Percentiles rank a stretch among this genome's conserved stretches.
These are phyloP conservation scores for Aspergillus eucalypticola DNA, from an alignment of 2,329 filamentous ascomycete genomes.

Conservation along the genomic window DNA sequence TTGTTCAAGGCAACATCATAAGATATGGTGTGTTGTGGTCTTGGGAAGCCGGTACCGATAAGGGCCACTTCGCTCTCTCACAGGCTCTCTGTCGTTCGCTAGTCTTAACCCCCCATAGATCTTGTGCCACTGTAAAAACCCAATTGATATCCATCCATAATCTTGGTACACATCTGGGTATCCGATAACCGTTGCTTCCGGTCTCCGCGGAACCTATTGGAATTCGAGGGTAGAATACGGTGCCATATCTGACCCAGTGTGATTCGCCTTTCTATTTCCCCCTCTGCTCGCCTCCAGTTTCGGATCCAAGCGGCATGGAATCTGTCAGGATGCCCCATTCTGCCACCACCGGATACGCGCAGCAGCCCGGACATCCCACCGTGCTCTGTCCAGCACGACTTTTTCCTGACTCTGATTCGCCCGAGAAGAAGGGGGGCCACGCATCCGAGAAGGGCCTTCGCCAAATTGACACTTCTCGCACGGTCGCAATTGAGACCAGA, in stretches of 20 bases:
- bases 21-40: neutral
- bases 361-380: slow-evolving; percentile 8
- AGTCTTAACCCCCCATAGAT: neutral
- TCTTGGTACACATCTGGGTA: neutral
- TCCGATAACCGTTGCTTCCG: slow-evolving; percentile 5
- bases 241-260: neutral
- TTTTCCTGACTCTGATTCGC: slow-evolving; percentile 14
- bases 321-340: neutral
- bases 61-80: neutral
- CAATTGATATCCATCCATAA: neutral
- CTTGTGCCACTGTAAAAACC: neutral
- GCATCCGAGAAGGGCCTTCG: slow-evolving; percentile 2
- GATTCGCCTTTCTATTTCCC: neutral
- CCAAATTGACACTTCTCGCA: slow-evolving; percentile 6
- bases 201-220: slow-evolving; percentile 4
- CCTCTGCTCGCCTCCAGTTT: neutral
- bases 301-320: slow-evolving; percentile 1
- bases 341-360: neutral
- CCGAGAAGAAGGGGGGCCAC: slow-evolving; percentile 7
- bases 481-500: slow-evolving; percentile 2
- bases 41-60: neutral
- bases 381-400: slow-evolving; percentile 7
- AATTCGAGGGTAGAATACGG: neutral
- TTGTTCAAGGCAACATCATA: neutral
- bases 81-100: too few relatives aligned